Base-by-base conservation (phyloP, 495 filamentous ascomycete species). In the Podospora australis region DNA sequence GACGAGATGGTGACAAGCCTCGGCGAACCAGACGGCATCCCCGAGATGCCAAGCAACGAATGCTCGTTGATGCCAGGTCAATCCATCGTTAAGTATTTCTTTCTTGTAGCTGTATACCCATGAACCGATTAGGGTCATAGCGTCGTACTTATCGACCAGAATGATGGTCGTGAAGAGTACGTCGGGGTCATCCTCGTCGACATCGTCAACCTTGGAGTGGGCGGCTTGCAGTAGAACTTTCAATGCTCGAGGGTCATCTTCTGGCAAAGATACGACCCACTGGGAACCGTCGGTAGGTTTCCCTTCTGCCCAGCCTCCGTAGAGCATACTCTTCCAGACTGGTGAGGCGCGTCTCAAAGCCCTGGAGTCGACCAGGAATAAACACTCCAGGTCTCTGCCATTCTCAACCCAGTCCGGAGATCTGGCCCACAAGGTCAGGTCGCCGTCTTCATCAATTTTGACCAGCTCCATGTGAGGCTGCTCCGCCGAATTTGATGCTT, bases 281-380 rank as follows among this genome's bases (percentile, higher is more conserved):
- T 56, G 52, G 6, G 39, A 22, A 5, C 41, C 25, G 8, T 50
- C 39, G 2, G 32, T 24, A 7, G 53, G 56, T 44, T 65, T 63
- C 16, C 49, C 44, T 39, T 65, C 59, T 3, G 23, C 38, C 40
- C 63, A 66, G 0, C 28, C 44, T 6, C 62, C 57, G 22, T 57
- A 59, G 1, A 67, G 43, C 55, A 61, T 32, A 2, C 26, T 28
- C 14, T 35, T 29, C 13, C 21, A 29, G 14, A 44, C 23, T 2
- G 4, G 25, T 11, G 5, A 44, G 6, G 39, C 17, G 34, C 51
- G 58, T 40, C 24, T 50, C 44, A 52, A 53, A 6, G 38, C 29
- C 23, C 39, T 13, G 6, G 39, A 22, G n/a, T n/a, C n/a, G n/a
- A n/a, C n/a, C n/a, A n/a, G n/a, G n/a, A n/a, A n/a, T n/a, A n/a